Conservation (phyloP, 2,329 filamentous ascomycete genomes). For the Paramyrothecium roridum region DNA sequence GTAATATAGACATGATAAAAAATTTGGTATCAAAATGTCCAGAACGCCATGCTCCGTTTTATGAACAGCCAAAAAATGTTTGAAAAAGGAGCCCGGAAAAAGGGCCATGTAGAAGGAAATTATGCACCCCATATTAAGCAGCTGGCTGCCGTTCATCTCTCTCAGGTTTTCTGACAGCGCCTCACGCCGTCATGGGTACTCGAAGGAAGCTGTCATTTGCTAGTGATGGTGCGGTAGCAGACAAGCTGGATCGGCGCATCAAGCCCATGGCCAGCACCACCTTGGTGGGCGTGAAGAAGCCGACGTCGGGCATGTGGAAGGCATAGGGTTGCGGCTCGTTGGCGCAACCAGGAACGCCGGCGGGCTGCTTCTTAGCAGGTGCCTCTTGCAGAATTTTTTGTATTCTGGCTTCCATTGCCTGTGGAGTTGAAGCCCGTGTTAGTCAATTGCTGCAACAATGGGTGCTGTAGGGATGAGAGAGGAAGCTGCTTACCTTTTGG, state of each 20-base stretch:
- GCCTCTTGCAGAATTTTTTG: background rate
- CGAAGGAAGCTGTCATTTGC: background rate
- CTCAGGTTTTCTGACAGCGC: background rate
- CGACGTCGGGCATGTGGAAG: slow-evolving; percentile 19
- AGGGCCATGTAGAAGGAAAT: no score
- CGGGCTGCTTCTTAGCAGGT: background rate
- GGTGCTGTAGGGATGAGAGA: no score
- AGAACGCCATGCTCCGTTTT: background rate
- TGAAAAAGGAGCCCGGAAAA: background rate
- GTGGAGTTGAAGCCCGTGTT: background rate
- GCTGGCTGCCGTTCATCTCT: background rate
- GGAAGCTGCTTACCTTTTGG: background rate
- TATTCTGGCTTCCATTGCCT: background rate
- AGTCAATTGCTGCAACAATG: background rate
- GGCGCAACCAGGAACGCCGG: slow-evolving; percentile 1
- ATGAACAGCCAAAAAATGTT: background rate
- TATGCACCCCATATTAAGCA: background rate
- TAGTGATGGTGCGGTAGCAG: background rate
- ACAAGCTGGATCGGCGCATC: slow-evolving; percentile 14
- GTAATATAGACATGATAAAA: background rate
- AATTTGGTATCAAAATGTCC: background rate
- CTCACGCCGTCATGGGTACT: background rate
- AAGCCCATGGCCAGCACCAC: slow-evolving; percentile 26
- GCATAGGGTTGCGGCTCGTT: slow-evolving; percentile 4
- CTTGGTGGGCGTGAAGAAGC: slow-evolving; percentile 21